Evolutionary conservation across 2,329 filamentous ascomycete species (phyloP), one percentile per base, ranked within the genome.

Genomic region (Phyllachora maydis): DNA sequence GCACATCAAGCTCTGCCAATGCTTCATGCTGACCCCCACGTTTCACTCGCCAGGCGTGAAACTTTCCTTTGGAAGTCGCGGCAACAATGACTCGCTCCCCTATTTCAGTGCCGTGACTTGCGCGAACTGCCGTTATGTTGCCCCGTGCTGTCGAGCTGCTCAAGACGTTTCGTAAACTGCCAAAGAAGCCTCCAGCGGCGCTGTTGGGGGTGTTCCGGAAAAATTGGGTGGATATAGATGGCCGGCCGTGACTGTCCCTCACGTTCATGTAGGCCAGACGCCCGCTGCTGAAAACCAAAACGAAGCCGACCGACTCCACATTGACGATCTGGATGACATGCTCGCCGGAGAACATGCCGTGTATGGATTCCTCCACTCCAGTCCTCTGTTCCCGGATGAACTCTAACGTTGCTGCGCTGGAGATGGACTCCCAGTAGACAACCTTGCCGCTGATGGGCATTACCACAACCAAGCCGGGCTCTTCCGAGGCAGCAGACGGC

Each of bases 371-470:
- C 38, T 90, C 79, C 10, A 91, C 66, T 10, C 78, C 78, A 32
- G 70, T 73, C 33, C 76, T 70, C 38, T 78, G 76, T 41, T 90
- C 75, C 33, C 76, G 73, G 38, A 85, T 77, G 19, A 90, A 65
- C 31, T 77, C 78, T 26, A 90, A 60, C 1, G 79, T 81, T 18
- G 82, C 77, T 7, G 81, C 82, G 44, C 71, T 82, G 26, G 85
- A 82, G 32, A 95, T 77, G 18, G 81, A 90, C 43, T 95, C 88
- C 82, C 88, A 95, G 46, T 88, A 95, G 21, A 79, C 72, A 24
- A 95, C 68, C 45, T 73, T 83, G 24, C 88, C 88, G 23, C 62
- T 82, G 11, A 65, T 66, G 8, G 85, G 77, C 52, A 85, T 78
- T 18, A 95, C 61, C 18, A 93, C 65, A 14, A 98, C 67, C 18